Percentiles rank a stretch among this genome's conserved stretches.
Conservation (phyloP, 2,329 filamentous ascomycete genomes). For the Fusarium ambrosium region DNA sequence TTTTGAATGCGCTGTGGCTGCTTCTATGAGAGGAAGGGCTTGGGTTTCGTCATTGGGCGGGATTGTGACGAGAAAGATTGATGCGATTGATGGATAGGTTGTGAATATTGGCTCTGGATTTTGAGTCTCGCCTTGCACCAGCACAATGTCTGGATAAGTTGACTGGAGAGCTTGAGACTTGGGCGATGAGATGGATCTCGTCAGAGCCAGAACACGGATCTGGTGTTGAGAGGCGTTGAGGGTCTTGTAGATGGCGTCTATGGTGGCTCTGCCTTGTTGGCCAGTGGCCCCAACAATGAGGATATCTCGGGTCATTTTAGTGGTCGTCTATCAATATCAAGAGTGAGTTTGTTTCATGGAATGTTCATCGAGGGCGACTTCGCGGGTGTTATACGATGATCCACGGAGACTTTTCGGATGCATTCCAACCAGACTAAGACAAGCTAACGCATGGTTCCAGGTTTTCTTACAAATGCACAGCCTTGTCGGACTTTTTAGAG, state of each 20-base stretch:
- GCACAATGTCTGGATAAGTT: not conserved
- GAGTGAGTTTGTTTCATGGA: not conserved
- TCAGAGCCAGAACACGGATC: slow-evolving; percentile 13
- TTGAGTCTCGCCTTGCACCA: slow-evolving; percentile 29
- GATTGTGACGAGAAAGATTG: slow-evolving; percentile 46
- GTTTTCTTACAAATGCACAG: not conserved
- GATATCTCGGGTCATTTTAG: slow-evolving; percentile 21
- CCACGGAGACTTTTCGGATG: slow-evolving; percentile 25
- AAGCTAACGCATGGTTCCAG: not conserved
- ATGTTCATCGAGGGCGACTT: not conserved
- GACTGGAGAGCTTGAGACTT: slow-evolving; percentile 1
- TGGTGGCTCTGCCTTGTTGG: slow-evolving; percentile 35
- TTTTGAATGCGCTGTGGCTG: slow-evolving; percentile 12
- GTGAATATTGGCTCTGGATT: slow-evolving; percentile 37
- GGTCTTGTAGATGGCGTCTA: slow-evolving; percentile 17
- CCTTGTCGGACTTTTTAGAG: not conserved
- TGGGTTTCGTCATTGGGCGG: slow-evolving; percentile 44
- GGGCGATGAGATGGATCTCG: slow-evolving; percentile 7
- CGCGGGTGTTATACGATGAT: not conserved
- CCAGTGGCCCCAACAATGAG: slow-evolving; percentile 33
- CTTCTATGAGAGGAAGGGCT: slow-evolving; percentile 44
- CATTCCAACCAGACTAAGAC: not conserved
- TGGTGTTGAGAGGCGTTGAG: not conserved
- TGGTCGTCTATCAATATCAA: not conserved
- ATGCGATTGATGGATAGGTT: slow-evolving; percentile 35